Evolutionary conservation across 2,329 filamentous ascomycete species (phyloP).

Genomic region (Arthrinium phaeospermum): DNA sequence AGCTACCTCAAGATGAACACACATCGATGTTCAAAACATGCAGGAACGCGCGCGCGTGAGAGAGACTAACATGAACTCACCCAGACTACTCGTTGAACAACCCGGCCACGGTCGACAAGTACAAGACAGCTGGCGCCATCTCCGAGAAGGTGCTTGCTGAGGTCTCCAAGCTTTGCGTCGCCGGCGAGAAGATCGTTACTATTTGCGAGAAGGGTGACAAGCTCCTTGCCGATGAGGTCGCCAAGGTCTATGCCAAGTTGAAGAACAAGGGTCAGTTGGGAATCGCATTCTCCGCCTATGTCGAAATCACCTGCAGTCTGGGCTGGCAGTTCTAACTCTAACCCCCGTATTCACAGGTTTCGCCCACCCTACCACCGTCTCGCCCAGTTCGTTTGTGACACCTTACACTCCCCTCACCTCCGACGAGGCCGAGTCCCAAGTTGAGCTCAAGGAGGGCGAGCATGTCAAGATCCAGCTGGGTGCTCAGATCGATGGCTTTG

Average conservation of each 20-base stretch:
- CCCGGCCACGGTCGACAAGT: conserved; percentile 96
- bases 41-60: neutral
- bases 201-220: conserved; percentile 96
- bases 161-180: conserved; percentile 75
- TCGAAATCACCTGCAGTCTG: neutral
- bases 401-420: conserved; percentile 92
- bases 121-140: conserved; percentile 95
- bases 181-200: conserved; percentile 90
- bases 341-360: conserved; percentile 66
- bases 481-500: conserved; percentile 97
- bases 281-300: conserved; percentile 17
- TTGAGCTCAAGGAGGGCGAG: conserved; percentile 82
- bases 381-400: conserved; percentile 91
- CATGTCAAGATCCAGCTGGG: conserved; percentile 98
- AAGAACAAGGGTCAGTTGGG: conserved; percentile 84
- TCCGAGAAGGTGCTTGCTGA: conserved; percentile 93
- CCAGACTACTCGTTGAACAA: conserved; percentile 91
- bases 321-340: neutral
- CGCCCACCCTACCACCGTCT: conserved; percentile 92
- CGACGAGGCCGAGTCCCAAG: conserved; percentile 82
- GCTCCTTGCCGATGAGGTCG: conserved; percentile 89
- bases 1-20: neutral
- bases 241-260: conserved; percentile 98
- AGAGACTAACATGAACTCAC: neutral
- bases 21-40: neutral